phyloP scores from a whole-genome alignment of 345 rosid species.

The Mercurialis annua region DNA sequence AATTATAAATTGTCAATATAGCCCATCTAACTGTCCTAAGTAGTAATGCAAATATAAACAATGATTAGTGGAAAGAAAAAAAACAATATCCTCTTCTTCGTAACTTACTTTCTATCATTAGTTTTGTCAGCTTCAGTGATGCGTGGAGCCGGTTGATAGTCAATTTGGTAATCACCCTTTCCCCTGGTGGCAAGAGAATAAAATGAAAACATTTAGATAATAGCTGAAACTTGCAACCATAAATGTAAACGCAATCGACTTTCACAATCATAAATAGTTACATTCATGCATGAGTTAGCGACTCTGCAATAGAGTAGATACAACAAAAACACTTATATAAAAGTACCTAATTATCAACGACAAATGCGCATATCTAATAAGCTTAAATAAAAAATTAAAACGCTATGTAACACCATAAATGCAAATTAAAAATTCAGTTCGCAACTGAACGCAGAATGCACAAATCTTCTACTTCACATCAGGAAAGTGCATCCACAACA shows the following conservation, averaged over 20 bases:
- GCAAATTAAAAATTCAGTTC: background rate
- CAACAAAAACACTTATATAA: background rate
- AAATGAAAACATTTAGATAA: conserved; percentile 13
- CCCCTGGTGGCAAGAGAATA: conserved; percentile 47
- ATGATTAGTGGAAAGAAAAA: background rate
- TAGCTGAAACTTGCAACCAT: background rate
- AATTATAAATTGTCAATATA: too few species aligned
- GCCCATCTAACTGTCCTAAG: background rate
- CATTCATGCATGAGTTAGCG: background rate
- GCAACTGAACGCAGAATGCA: background rate
- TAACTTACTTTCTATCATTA: conserved; percentile 76
- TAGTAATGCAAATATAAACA: background rate
- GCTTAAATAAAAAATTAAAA: too few species aligned
- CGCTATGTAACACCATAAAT: background rate
- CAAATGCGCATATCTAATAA: background rate
- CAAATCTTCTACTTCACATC: background rate
- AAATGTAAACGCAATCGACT: background rate
- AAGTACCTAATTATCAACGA: background rate
- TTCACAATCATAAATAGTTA: background rate
- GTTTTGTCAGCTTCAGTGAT: conserved; percentile 84
- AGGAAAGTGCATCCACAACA: background rate
- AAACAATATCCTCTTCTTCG: background rate
- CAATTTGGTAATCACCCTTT: conserved; percentile 92
- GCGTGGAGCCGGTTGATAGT: conserved; percentile 86
- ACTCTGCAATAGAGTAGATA: background rate